A percentile compares a stretch with the other conserved stretches of the same genome.
phyloP scores from a whole-genome alignment of 257 asterid genomes.

The Cynanchum wilfordii region DNA sequence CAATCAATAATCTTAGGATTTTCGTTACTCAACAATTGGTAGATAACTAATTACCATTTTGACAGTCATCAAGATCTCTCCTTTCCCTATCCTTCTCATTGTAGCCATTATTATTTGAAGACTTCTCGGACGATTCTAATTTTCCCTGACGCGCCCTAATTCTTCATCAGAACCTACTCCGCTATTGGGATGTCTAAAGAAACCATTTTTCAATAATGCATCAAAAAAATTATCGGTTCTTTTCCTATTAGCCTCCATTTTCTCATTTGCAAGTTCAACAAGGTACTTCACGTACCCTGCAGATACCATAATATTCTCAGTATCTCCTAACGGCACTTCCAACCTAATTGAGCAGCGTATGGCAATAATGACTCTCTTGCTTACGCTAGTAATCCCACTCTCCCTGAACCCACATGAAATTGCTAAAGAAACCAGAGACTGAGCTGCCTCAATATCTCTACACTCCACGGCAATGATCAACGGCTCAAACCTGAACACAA shows the following conservation, averaged over 20 bases:
- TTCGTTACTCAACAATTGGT: background rate
- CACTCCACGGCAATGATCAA: constrained; percentile 87
- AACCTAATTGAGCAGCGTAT: constrained; percentile 79
- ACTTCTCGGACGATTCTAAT: constrained; percentile 24
- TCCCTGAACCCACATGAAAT: constrained; percentile 86
- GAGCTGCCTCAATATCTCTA: constrained; percentile 59
- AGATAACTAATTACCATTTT: constrained; percentile 37
- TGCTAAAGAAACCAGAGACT: constrained; percentile 65
- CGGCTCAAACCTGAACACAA: constrained; percentile 85
- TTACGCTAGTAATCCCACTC: constrained; percentile 84
- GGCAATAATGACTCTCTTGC: constrained; percentile 72
- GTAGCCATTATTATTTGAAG: constrained; percentile 26
- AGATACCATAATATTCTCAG: constrained; percentile 53
- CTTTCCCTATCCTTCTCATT: constrained; percentile 29
- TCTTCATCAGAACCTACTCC: constrained; percentile 23
- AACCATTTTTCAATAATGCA: constrained; percentile 50
- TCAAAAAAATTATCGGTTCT: constrained; percentile 55
- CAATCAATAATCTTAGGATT: background rate
- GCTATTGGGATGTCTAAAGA: constrained; percentile 23
- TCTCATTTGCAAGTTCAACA: constrained; percentile 71
- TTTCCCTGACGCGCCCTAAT: constrained; percentile 20
- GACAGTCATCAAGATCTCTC: constrained; percentile 23
- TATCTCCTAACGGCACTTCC: constrained; percentile 83
- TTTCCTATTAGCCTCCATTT: constrained; percentile 72
- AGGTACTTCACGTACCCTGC: constrained; percentile 66